Evolutionary conservation across 2,329 filamentous ascomycete species (phyloP).

Genomic region (Clonostachys sp.): DNA sequence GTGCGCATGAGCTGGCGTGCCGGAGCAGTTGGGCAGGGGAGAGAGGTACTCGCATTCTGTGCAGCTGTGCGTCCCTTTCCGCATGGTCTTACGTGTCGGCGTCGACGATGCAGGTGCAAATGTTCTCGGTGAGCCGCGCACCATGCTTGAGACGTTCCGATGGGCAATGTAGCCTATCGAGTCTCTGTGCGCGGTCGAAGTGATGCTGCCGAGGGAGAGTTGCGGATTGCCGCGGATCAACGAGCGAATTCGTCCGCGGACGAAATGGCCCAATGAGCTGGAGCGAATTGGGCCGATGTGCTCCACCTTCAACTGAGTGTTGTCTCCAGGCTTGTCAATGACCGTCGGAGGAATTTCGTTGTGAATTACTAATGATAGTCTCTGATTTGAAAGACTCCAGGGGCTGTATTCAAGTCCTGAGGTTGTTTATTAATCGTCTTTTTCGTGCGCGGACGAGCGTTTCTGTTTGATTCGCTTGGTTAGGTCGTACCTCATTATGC

Average conservation of each 20-base stretch:
- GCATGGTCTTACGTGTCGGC: conserved; percentile 9
- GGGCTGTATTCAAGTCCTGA: not conserved
- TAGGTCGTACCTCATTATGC: not conserved
- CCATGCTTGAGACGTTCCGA: not conserved
- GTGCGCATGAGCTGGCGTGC: not conserved
- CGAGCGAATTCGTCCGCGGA: conserved; percentile 8
- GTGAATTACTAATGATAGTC: not conserved
- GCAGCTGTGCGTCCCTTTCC: conserved; percentile 17
- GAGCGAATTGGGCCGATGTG: not conserved
- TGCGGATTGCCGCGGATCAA: conserved; percentile 1
- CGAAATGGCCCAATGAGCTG: conserved; percentile 1
- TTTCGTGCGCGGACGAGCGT: conserved; percentile 1
- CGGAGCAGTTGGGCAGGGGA: not conserved
- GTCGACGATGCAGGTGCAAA: conserved; percentile 2
- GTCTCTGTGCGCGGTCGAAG: not conserved
- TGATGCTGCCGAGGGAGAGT: not conserved
- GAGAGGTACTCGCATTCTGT: conserved; percentile 11
- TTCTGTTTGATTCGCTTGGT: not conserved
- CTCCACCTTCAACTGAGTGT: not conserved
- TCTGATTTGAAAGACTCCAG: not conserved
- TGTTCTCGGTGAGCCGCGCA: not conserved
- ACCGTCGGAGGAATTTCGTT: not conserved
- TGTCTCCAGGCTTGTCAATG: not conserved
- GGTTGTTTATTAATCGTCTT: not conserved
- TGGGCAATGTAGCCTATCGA: not conserved